Evolutionary conservation across 441 rosid species (phyloP), one percentile per base, ranked within the genome.

Genomic region (Dalechampia spathulata): DNA sequence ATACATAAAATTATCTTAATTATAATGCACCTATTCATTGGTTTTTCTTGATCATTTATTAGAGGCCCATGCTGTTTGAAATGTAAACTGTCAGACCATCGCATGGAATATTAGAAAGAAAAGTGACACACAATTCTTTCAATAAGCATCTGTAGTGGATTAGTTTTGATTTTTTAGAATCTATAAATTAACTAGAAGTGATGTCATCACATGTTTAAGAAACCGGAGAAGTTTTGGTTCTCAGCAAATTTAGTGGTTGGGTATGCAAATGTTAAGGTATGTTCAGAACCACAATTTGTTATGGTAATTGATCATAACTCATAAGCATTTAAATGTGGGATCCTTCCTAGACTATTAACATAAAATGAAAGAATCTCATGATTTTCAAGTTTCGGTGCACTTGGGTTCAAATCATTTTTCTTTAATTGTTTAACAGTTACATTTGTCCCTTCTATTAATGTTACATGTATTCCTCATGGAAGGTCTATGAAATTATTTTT

Each of bases 401-500:
- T 32, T 30, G 36, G 32, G 21, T 21, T 22, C 23, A 45, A n/a
- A n/a, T 5, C 14, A 45, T 40, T 20, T 6, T 16, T 41, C 30
- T 17, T 50, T 32, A 23, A 15, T 43, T 16, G 28, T 16, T 36
- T 2, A 16, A n/a, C 62, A 36, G 15, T 37, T 43, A 44, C 32
- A 42, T 44, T 38, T 23, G 2, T 39, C 52, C 43, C 38, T 19
- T 64, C 63, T 56, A 42, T 50, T 40, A 14, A 47, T 12, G 23
- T 57, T 14, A 6, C 4, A 43, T 42, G 47, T 27, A 50, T 40
- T 26, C 46, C 47, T 66, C 21, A 49, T 42, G 46, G 32, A 60
- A 34, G 62, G 36, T 46, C 19, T 9, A 40, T 45, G 13, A 49
- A 22, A 30, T 30, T 54, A 39, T 30, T 15, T 76, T 59, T 73